These are phyloP conservation scores for Solanum chiquidenum DNA, from an alignment of 257 asterid genomes.

Conservation along the genomic window DNA sequence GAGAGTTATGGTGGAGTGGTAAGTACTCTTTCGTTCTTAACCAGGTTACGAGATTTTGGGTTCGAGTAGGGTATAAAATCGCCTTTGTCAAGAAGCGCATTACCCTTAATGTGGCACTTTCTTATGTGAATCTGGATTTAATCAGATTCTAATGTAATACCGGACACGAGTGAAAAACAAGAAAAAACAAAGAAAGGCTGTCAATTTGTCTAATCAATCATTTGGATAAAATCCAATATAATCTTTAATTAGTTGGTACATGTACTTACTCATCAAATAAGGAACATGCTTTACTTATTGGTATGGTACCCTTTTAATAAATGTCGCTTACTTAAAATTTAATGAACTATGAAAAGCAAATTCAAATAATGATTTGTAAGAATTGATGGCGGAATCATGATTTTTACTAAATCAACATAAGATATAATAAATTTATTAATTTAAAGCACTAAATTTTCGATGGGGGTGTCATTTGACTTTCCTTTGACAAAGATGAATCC, in stretches of 20 bases:
- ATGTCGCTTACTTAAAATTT: neutral
- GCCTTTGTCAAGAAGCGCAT: too few relatives aligned
- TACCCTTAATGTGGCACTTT: too few relatives aligned
- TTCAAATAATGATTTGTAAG: neutral
- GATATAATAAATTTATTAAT: too few relatives aligned
- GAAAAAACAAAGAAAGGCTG: neutral
- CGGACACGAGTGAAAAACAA: accelerated
- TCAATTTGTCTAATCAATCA: neutral
- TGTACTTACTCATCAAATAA: neutral
- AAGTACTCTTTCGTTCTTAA: too few relatives aligned
- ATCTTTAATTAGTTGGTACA: neutral
- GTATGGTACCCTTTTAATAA: neutral
- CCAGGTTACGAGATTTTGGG: too few relatives aligned
- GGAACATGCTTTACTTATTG: constrained; percentile 5
- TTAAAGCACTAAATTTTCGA: neutral
- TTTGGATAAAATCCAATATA: neutral
- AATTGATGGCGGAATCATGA: neutral
- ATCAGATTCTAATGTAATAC: too few relatives aligned
- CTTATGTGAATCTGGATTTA: too few relatives aligned
- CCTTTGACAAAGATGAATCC: neutral
- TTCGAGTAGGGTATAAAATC: too few relatives aligned
- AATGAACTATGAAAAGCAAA: neutral
- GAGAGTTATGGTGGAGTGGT: too few relatives aligned
- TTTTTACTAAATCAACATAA: too few relatives aligned
- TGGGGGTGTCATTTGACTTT: neutral